Evolutionary conservation across 768 basidiomycete species (phyloP).

Genomic region (Mycena capillaripes): DNA sequence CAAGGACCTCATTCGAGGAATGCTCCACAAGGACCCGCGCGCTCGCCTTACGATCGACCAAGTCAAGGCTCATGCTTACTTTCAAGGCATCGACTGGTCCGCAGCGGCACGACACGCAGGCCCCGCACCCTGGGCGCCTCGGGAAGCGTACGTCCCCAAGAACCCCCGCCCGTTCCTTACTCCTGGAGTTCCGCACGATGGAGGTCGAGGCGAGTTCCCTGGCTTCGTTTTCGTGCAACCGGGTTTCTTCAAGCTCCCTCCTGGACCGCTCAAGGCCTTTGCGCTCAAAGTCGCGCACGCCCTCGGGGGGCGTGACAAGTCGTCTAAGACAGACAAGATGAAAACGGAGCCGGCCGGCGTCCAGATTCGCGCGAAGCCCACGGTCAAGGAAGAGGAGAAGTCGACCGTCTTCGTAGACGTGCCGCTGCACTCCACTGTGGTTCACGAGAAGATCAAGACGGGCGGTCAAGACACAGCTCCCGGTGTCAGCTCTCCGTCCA

Average conservation of each 20-base stretch:
- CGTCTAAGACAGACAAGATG: no score
- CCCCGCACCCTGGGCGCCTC: conserved; percentile 10
- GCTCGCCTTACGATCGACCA: background rate
- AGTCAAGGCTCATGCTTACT: conserved; percentile 7
- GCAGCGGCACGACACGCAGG: background rate
- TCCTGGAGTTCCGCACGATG: background rate
- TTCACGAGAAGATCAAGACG: no score
- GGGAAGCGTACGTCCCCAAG: conserved; percentile 6
- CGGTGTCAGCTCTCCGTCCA: no score
- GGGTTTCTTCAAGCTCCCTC: background rate
- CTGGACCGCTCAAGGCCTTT: background rate
- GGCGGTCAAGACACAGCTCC: no score
- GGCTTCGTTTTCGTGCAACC: background rate
- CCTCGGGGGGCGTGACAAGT: background rate
- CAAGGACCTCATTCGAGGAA: background rate
- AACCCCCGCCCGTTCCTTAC: background rate
- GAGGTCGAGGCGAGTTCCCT: background rate
- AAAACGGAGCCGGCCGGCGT: no score
- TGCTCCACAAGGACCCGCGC: background rate
- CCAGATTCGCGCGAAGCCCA: no score
- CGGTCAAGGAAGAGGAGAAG: no score
- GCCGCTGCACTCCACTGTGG: no score
- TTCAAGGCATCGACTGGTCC: conserved; percentile 2
- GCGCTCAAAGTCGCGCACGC: background rate
- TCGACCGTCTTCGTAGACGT: no score